Evolutionary conservation across 2,329 filamentous ascomycete genomes (phyloP).

Genomic region (Mycosphaerelloides madeirae): DNA sequence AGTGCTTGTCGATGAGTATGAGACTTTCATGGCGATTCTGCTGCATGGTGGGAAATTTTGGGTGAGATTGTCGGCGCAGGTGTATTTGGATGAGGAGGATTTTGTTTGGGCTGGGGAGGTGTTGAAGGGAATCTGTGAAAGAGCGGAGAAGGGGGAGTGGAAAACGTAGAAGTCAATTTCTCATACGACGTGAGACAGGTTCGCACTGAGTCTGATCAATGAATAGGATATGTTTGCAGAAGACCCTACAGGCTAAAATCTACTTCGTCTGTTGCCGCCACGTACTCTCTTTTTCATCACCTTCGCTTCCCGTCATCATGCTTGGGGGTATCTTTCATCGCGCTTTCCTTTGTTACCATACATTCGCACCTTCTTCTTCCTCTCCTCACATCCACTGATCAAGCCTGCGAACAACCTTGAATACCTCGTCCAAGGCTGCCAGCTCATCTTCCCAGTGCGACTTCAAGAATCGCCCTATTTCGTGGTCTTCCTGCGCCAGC

Average conservation of each 20-base stretch:
- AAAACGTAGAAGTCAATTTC: slow-evolving; percentile 23
- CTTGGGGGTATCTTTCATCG: not conserved
- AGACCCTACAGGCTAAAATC: too few relatives aligned
- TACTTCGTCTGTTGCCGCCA: too few relatives aligned
- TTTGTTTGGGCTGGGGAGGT: slow-evolving; percentile 65
- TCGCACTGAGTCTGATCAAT: too few relatives aligned
- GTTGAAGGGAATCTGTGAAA: slow-evolving; percentile 54
- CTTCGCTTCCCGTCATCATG: not conserved
- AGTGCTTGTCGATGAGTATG: slow-evolving; percentile 51
- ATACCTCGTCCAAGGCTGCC: slow-evolving; percentile 17
- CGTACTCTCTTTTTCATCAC: not conserved
- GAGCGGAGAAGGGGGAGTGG: slow-evolving; percentile 46
- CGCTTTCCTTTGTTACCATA: not conserved
- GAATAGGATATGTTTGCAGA: too few relatives aligned
- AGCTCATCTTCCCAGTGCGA: slow-evolving; percentile 29
- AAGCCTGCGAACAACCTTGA: slow-evolving; percentile 20
- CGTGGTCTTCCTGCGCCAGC: slow-evolving; percentile 17
- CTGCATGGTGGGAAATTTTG: slow-evolving; percentile 60
- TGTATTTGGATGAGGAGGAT: slow-evolving; percentile 76
- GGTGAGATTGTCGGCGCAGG: slow-evolving; percentile 71
- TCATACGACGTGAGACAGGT: too few relatives aligned
- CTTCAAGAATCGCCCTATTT: slow-evolving; percentile 29
- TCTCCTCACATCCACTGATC: slow-evolving; percentile 24
- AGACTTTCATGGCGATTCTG: slow-evolving; percentile 67
- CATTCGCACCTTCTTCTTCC: not conserved